Percentiles rank a stretch among this genome's conserved stretches.
phyloP scores from a whole-genome alignment of 2,329 filamentous ascomycete genomes.

The Parasarocladium wereldwijsianum region DNA sequence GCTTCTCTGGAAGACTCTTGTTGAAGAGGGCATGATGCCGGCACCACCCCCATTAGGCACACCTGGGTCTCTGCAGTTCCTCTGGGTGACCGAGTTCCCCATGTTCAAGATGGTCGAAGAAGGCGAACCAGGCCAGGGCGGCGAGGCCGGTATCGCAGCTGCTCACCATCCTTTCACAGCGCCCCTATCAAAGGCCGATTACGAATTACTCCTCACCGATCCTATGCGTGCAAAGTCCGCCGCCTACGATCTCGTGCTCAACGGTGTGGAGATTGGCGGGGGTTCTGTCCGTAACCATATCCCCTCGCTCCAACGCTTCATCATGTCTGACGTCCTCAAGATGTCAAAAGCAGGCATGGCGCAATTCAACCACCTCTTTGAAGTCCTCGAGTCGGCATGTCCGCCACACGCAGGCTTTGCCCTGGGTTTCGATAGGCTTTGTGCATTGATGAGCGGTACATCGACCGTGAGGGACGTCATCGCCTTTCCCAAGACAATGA shows the following conservation, averaged over 20 bases:
- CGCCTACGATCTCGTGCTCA: conserved; percentile 92
- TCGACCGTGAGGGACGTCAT: conserved; percentile 84
- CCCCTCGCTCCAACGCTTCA: conserved; percentile 65
- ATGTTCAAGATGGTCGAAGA: conserved; percentile 66
- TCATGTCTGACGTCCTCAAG: conserved; percentile 71
- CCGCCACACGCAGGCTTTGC: conserved; percentile 92
- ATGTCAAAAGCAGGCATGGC: conserved; percentile 58
- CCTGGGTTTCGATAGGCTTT: conserved; percentile 76
- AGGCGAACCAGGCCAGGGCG: conserved; percentile 63
- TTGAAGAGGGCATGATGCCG: conserved; percentile 43
- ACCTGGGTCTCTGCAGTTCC: conserved; percentile 42
- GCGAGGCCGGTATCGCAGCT: conserved; percentile 62
- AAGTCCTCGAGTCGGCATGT: conserved; percentile 71
- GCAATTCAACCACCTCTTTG: conserved; percentile 74
- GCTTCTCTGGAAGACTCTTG: conserved; percentile 53
- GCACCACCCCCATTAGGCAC: conserved; percentile 19
- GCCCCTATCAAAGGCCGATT: conserved; percentile 55
- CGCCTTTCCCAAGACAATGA: conserved; percentile 88
- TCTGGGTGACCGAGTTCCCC: conserved; percentile 85
- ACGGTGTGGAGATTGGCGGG: conserved; percentile 86
- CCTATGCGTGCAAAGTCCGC: conserved; percentile 65
- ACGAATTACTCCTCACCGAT: conserved; percentile 53
- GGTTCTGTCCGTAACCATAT: conserved; percentile 87
- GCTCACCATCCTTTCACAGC: conserved; percentile 97
- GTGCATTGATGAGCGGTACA: conserved; percentile 64